phyloP scores from a whole-genome alignment of 1,284 basidiomycete genomes.

The Irpex rosettiformis region DNA sequence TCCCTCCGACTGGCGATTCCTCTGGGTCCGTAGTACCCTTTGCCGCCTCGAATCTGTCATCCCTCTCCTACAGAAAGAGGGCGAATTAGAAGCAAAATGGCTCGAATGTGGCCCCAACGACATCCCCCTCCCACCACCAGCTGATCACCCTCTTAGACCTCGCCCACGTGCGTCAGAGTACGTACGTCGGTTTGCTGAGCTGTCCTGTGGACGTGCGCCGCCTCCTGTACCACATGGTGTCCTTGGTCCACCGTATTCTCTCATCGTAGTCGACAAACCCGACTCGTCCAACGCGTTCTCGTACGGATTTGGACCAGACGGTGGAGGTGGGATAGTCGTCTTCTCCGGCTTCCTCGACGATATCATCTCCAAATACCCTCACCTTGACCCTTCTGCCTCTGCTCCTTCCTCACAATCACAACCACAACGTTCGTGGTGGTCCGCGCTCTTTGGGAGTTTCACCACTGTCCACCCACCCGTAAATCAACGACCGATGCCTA shows the following conservation, averaged over 20 bases:
- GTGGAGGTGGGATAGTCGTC: slow-evolving; percentile 86
- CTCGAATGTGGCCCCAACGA: slow-evolving; percentile 45
- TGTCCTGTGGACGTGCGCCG: slow-evolving; percentile 39
- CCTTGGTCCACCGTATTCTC: slow-evolving; percentile 81
- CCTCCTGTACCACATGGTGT: slow-evolving; percentile 49
- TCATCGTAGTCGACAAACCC: slow-evolving; percentile 80
- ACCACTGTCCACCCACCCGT: slow-evolving; percentile 30
- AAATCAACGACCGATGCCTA: slow-evolving; percentile 49
- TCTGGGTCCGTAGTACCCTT: slow-evolving; percentile 77
- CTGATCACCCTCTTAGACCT: slow-evolving; percentile 65
- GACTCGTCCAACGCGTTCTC: slow-evolving; percentile 83
- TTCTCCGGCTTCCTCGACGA: slow-evolving; percentile 87
- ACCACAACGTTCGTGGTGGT: slow-evolving; percentile 42
- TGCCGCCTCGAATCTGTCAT: slow-evolving; percentile 70
- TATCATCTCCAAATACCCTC: slow-evolving; percentile 50
- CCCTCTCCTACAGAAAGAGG: slow-evolving; percentile 59
- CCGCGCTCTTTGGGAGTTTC: slow-evolving; percentile 45
- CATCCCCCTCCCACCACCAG: slow-evolving; percentile 67
- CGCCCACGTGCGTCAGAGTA: slow-evolving; percentile 68
- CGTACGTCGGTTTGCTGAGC: slow-evolving; percentile 52
- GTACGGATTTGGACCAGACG: slow-evolving; percentile 87
- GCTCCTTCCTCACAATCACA: slow-evolving; percentile 12
- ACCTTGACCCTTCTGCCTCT: slow-evolving; percentile 12
- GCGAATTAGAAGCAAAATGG: slow-evolving; percentile 53
- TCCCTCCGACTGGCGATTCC: slow-evolving; percentile 77